Conservation (phyloP, 345 rosid genomes). For the Dovyalis caffra region DNA sequence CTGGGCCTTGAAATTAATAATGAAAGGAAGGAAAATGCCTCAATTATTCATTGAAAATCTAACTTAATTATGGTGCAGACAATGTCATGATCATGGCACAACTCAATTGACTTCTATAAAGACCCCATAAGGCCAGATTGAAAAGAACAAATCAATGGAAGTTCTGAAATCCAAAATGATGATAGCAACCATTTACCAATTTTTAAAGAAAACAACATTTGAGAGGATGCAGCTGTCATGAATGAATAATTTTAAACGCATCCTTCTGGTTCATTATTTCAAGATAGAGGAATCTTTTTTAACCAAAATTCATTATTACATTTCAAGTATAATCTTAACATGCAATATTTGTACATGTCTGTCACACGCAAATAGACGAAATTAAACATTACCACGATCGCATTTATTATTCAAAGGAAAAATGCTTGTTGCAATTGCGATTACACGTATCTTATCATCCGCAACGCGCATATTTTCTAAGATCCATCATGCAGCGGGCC, state of each 20-base stretch:
- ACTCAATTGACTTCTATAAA: not conserved
- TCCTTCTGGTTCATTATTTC: not conserved
- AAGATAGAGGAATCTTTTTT: not conserved
- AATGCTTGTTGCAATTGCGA: too few relatives aligned
- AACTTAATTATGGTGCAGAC: not conserved
- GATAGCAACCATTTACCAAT: not conserved
- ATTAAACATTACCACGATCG: too few relatives aligned
- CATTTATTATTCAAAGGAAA: too few relatives aligned
- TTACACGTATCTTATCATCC: too few relatives aligned
- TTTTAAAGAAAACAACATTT: not conserved
- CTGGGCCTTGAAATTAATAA: not conserved
- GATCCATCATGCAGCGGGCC: too few relatives aligned
- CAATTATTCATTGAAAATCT: not conserved
- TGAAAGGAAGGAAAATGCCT: not conserved
- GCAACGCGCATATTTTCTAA: too few relatives aligned
- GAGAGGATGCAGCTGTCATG: not conserved
- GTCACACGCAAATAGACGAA: too few relatives aligned
- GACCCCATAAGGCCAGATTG: not conserved
- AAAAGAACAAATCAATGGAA: not conserved
- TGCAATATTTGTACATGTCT: too few relatives aligned
- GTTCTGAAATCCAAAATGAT: not conserved
- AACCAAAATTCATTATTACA: not conserved
- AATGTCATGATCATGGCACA: conserved; percentile 1
- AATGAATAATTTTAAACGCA: too few relatives aligned
- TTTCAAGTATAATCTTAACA: too few relatives aligned